Evolutionary conservation across 192 early-diverging fungal genomes (phyloP).

Genomic region (Rhizophagus sp.): DNA sequence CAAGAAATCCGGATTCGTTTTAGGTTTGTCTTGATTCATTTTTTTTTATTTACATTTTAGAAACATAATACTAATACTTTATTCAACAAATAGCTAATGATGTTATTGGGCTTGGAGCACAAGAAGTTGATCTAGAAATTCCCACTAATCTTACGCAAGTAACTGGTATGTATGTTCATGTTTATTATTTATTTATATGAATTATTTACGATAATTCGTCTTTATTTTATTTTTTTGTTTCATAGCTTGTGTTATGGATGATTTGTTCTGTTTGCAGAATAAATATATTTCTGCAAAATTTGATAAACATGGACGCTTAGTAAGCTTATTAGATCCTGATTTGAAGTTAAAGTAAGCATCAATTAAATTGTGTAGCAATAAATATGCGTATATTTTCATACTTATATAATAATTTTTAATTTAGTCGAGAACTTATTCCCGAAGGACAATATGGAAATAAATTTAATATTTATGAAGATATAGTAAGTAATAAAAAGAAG

Average conservation of each 20-base stretch:
- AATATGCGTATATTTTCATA: not conserved
- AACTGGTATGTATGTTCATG: not conserved
- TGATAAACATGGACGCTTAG: conserved; percentile 71
- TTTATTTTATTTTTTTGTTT: not conserved
- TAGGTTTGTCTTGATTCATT: conserved; percentile 33
- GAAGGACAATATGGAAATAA: conserved; percentile 68
- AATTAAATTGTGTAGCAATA: too few species aligned
- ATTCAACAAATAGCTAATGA: not conserved
- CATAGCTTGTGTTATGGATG: conserved; percentile 23
- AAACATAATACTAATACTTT: not conserved
- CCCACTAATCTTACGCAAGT: not conserved
- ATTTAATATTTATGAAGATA: conserved; percentile 84
- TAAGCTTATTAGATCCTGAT: conserved; percentile 63
- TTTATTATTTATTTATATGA: not conserved
- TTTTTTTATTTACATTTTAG: not conserved
- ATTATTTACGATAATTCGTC: not conserved
- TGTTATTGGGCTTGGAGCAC: conserved; percentile 2
- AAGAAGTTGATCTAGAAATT: not conserved
- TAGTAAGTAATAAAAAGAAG: conserved; percentile 37
- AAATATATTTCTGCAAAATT: conserved; percentile 70
- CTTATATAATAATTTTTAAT: not conserved
- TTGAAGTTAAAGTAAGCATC: conserved; percentile 47
- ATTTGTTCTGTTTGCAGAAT: conserved; percentile 72
- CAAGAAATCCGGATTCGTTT: conserved; percentile 42
- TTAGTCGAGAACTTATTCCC: conserved; percentile 56